A percentile compares a stretch with the other conserved stretches of the same genome.
These are phyloP conservation scores for Pezicula rhizophila DNA, from an alignment of 2,329 filamentous ascomycete genomes.

Conservation along the genomic window DNA sequence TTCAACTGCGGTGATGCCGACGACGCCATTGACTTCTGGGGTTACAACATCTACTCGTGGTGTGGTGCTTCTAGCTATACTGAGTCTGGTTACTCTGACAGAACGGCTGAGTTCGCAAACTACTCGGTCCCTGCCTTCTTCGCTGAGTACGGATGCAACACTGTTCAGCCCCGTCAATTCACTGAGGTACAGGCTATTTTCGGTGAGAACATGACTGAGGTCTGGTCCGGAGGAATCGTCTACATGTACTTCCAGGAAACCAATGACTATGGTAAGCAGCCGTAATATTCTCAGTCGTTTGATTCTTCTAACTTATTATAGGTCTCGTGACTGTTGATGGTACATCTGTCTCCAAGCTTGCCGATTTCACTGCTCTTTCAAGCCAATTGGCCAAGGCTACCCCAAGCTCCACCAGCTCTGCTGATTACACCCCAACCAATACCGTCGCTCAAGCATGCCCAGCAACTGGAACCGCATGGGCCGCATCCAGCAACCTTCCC, in stretches of 20 bases:
- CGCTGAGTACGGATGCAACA: slow-evolving; percentile 96
- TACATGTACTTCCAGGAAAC: slow-evolving; percentile 96
- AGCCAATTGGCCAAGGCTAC: slow-evolving; percentile 62
- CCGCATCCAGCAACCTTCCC: slow-evolving; percentile 65
- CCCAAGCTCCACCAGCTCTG: slow-evolving; percentile 59
- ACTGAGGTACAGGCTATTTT: slow-evolving; percentile 81
- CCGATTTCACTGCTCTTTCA: slow-evolving; percentile 70
- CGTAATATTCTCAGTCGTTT: background rate
- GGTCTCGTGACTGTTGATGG: slow-evolving; percentile 61
- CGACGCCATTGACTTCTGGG: slow-evolving; percentile 88
- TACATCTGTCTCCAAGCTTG: slow-evolving; percentile 56
- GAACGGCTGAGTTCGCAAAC: slow-evolving; percentile 78
- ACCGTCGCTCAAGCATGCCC: slow-evolving; percentile 67
- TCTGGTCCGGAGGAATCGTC: slow-evolving; percentile 94
- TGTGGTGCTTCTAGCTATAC: slow-evolving; percentile 78
- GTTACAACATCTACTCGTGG: slow-evolving; percentile 99
- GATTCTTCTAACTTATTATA: slow-evolving; percentile 28
- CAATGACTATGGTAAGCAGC: slow-evolving; percentile 71
- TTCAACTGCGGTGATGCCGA: slow-evolving; percentile 79
- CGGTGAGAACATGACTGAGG: slow-evolving; percentile 69
- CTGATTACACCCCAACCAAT: slow-evolving; percentile 69
- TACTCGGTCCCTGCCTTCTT: slow-evolving; percentile 97
- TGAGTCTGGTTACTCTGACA: slow-evolving; percentile 72
- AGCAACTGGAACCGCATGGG: slow-evolving; percentile 57
- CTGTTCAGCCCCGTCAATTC: slow-evolving; percentile 63